Conservation (phyloP, 2,329 filamentous ascomycete species). For the Penicillium sp. region DNA sequence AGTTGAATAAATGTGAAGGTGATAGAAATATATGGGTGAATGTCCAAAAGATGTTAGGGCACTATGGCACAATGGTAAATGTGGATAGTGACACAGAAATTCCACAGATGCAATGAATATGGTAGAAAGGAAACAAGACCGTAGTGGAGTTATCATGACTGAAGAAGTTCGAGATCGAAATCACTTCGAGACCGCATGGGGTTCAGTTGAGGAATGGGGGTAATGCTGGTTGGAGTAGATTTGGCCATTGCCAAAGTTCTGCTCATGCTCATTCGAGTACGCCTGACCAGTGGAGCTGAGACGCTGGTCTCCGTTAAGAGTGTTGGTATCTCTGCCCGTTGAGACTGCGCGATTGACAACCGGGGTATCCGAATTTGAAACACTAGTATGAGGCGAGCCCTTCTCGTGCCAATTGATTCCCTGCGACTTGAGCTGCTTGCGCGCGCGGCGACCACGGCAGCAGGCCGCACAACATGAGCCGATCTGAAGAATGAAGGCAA, state of each 20-base stretch:
- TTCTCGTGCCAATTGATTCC: conserved; percentile 20
- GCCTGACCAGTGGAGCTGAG: background rate
- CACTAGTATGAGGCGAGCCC: background rate
- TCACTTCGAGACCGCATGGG: conserved; percentile 4
- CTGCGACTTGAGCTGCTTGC: conserved; percentile 33
- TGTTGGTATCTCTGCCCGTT: background rate
- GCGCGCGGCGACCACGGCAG: conserved; percentile 41
- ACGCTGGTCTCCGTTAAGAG: background rate
- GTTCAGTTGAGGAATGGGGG: conserved; percentile 1
- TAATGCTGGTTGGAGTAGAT: background rate
- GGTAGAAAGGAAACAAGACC: background rate
- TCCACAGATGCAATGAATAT: background rate
- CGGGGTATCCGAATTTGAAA: background rate
- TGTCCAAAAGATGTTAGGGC: conserved; percentile 1
- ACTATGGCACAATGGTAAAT: background rate
- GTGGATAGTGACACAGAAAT: background rate
- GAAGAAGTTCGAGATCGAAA: background rate
- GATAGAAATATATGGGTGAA: background rate
- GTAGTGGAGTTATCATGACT: background rate
- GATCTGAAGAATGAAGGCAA: conserved; percentile 72
- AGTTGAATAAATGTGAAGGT: background rate
- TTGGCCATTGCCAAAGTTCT: background rate
- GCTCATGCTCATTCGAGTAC: background rate
- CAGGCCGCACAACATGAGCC: conserved; percentile 71
- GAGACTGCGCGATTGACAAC: background rate